Evolutionary conservation across 148 eudicot species (phyloP), one percentile per base, ranked within the genome.

Genomic region (Bassia scoparia): DNA sequence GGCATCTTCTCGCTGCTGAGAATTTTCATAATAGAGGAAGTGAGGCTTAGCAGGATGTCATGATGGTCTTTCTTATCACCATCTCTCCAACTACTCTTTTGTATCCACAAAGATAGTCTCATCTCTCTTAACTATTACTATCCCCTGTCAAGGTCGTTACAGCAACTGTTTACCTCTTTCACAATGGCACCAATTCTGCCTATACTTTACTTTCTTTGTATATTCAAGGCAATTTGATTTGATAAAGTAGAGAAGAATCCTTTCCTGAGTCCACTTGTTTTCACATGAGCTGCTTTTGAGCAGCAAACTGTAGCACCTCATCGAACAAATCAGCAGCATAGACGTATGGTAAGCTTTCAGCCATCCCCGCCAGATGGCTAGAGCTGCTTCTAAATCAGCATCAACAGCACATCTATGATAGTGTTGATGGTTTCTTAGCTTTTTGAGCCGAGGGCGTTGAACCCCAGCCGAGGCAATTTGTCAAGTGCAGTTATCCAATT

Each of bases 341-440:
- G 3, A 79, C 64, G 35, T 78, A 18, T 37, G 35, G 61, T 60
- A 10, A 83, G 85, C 72, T 74, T 7, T 68, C 76, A 79, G 75
- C 80, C 80, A 81, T 50, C 33, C 62, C 4, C 29, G 1, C 78
- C 54, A 20, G 41, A 26, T 29, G 74, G 67, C 73, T 71, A 33
- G 61, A 15, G 35, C 31, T 81, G 76, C 70, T 20, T 72, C 55
- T 76, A n/a, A 74, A 61, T 78, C 82, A 61, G 81, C 87, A 73
- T 81, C 81, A 61, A 37, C 31, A 81, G 73, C 75, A 68, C 56
- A 15, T 38, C 75, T 29, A 68, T 74, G 8, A 83, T 75, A 11
- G 69, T 27, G 18, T 33, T 37, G 18, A 74, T 43, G 0, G 77
- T 80, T 29, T 33, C 60, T 15, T 9, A 84, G 78, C 20, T 61